A percentile compares a stretch with the other conserved stretches of the same genome.
Conservation (phyloP, 805 yeast species). For the Lipomyces starkeyi region DNA sequence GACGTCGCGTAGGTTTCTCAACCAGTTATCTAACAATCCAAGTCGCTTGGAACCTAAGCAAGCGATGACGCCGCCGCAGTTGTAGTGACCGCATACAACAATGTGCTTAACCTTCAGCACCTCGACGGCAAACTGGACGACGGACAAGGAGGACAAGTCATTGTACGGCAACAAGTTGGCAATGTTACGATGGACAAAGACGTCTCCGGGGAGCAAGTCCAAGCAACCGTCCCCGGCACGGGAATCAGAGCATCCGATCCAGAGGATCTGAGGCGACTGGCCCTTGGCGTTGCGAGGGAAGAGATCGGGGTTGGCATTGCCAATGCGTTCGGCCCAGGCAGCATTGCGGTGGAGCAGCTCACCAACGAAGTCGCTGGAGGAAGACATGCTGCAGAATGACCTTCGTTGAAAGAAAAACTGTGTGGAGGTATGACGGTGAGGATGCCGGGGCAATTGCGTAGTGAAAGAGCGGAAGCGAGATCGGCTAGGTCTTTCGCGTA, state of each 20-base stretch:
- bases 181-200: conserved; percentile 85
- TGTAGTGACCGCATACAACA: conserved; percentile 91
- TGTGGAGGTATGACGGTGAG: not conserved
- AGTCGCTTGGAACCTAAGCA: conserved; percentile 67
- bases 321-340: conserved; percentile 55
- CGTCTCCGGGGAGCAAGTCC: conserved; percentile 86
- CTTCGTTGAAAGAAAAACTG: not conserved
- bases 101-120: conserved; percentile 80
- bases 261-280: conserved; percentile 88
- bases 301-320: conserved; percentile 59
- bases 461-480: not conserved
- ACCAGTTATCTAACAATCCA: conserved; percentile 76
- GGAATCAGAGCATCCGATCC: conserved; percentile 95
- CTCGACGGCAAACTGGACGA: conserved; percentile 86
- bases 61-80: conserved; percentile 93
- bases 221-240: conserved; percentile 82
- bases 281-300: conserved; percentile 75
- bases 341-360: conserved; percentile 49
- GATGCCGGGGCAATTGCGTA: not conserved
- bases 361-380: conserved; percentile 16
- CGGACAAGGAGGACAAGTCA: conserved; percentile 77
- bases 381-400: not conserved
- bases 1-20: conserved; percentile 67
- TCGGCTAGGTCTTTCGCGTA: not conserved
- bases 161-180: conserved; percentile 74